A percentile compares a stretch with the other conserved stretches of the same genome.
Conservation (phyloP, 345 rosid genomes). For the Euphorbia pulcherrima region DNA sequence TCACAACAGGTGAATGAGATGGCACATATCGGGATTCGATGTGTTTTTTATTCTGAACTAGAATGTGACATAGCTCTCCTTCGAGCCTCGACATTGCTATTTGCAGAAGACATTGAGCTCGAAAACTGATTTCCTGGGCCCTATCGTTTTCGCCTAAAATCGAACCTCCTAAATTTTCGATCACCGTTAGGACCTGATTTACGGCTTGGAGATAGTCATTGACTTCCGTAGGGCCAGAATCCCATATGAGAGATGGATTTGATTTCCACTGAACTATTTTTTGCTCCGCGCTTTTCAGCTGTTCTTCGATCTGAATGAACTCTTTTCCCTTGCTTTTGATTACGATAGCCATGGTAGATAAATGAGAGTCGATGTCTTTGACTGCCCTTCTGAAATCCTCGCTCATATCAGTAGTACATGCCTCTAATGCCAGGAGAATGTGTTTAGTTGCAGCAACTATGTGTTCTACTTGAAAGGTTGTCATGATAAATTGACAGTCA, state of each 20-base stretch:
- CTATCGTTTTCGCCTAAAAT: slow-evolving; percentile 28
- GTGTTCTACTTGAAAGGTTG: slow-evolving; percentile 51
- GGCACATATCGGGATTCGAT: slow-evolving; percentile 37
- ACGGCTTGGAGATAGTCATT: slow-evolving; percentile 52
- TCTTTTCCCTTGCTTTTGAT: slow-evolving; percentile 30
- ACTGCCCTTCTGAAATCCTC: slow-evolving; percentile 46
- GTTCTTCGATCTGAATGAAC: slow-evolving; percentile 39
- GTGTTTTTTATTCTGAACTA: slow-evolving; percentile 36
- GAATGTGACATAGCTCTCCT: slow-evolving; percentile 59
- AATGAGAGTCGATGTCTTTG: slow-evolving; percentile 42
- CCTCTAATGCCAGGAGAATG: slow-evolving; percentile 52
- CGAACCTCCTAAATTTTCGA: slow-evolving; percentile 29
- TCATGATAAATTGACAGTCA: slow-evolving; percentile 15
- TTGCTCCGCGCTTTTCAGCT: slow-evolving; percentile 40
- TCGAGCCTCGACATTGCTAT: slow-evolving; percentile 74
- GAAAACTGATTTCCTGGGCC: slow-evolving; percentile 44
- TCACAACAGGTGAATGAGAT: slow-evolving; percentile 37
- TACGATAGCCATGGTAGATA: slow-evolving; percentile 39
- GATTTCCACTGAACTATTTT: slow-evolving; percentile 51
- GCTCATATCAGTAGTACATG: slow-evolving; percentile 39
- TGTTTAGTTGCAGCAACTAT: slow-evolving; percentile 58
- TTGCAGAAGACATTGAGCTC: slow-evolving; percentile 45
- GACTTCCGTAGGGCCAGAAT: slow-evolving; percentile 39
- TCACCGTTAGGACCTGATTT: slow-evolving; percentile 39
- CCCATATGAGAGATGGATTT: slow-evolving; percentile 45